Evolutionary conservation across 1,139 yeast species (phyloP).

Genomic region (Kurtzmaniella quercitrusa): DNA sequence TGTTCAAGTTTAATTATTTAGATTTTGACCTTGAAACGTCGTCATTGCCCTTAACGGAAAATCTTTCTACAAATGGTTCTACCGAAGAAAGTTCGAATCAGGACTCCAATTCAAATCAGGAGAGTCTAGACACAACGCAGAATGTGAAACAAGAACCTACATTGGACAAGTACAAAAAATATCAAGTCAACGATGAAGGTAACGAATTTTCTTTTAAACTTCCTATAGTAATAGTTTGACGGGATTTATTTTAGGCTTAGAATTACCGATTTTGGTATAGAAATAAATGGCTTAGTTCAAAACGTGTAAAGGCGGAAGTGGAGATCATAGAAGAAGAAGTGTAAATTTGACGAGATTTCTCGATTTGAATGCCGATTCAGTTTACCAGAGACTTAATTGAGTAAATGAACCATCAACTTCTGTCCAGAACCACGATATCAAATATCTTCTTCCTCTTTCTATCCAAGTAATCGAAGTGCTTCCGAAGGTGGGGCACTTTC

Average conservation of each 20-base stretch:
- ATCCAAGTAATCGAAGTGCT: no score
- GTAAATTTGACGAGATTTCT: background rate
- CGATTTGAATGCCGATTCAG: no score
- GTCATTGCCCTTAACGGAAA: no score
- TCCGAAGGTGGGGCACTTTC: no score
- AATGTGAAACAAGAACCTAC: constrained; percentile 5
- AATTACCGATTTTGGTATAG: background rate
- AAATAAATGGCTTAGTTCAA: background rate
- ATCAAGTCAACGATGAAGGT: constrained; percentile 26
- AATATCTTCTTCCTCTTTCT: no score
- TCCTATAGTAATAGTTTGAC: constrained; percentile 21
- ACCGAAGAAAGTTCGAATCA: background rate
- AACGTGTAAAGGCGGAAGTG: background rate
- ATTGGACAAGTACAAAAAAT: constrained; percentile 9
- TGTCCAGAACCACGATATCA: no score
- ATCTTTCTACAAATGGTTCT: background rate
- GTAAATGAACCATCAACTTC: no score
- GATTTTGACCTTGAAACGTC: constrained; percentile 15
- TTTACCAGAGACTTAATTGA: no score
- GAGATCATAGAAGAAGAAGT: background rate
- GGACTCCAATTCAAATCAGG: background rate
- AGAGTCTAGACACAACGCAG: background rate
- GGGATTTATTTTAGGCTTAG: background rate
- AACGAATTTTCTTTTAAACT: constrained; percentile 32
- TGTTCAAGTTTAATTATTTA: constrained; percentile 34